phyloP scores from a whole-genome alignment of 2,329 filamentous ascomycete genomes.

The Penicillium sp. region DNA sequence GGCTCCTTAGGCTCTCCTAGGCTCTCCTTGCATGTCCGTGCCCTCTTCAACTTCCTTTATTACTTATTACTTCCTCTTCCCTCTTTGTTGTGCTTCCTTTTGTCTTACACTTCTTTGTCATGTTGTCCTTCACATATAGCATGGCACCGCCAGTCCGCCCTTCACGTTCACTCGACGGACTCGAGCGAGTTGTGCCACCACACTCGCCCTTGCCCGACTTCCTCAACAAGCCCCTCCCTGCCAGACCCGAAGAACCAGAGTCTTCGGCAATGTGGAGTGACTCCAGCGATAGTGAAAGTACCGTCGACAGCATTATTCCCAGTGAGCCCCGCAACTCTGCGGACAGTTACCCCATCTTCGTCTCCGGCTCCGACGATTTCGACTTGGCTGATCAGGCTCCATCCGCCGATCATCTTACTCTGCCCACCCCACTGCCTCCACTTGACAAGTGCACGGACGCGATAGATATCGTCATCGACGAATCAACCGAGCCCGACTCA shows the following conservation, averaged over 20 bases:
- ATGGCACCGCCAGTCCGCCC: constrained; percentile 36
- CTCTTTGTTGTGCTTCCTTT: neutral
- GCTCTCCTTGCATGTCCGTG: neutral
- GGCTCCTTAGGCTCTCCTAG: no score
- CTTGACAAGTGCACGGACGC: constrained; percentile 18
- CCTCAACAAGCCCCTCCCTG: constrained; percentile 35
- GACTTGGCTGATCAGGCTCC: constrained; percentile 27
- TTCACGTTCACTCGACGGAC: constrained; percentile 38
- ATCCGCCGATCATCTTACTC: constrained; percentile 15
- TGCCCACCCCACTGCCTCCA: constrained; percentile 13
- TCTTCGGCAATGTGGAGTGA: constrained; percentile 28
- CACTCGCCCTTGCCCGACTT: constrained; percentile 15
- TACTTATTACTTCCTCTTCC: neutral
- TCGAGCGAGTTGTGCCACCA: constrained; percentile 40
- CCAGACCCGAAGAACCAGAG: constrained; percentile 25
- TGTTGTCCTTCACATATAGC: constrained; percentile 24
- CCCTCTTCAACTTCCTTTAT: neutral
- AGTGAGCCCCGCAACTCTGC: constrained; percentile 26
- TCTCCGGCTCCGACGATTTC: constrained; percentile 32
- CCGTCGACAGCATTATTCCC: constrained; percentile 25
- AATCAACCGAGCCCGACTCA: neutral
- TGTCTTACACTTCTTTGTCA: constrained; percentile 9
- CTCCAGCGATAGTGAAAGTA: constrained; percentile 28
- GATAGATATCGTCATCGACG: constrained; percentile 16
- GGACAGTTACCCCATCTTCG: constrained; percentile 36